phyloP scores from a whole-genome alignment of 1,284 basidiomycete genomes.

The Apiotrichum porosum region DNA sequence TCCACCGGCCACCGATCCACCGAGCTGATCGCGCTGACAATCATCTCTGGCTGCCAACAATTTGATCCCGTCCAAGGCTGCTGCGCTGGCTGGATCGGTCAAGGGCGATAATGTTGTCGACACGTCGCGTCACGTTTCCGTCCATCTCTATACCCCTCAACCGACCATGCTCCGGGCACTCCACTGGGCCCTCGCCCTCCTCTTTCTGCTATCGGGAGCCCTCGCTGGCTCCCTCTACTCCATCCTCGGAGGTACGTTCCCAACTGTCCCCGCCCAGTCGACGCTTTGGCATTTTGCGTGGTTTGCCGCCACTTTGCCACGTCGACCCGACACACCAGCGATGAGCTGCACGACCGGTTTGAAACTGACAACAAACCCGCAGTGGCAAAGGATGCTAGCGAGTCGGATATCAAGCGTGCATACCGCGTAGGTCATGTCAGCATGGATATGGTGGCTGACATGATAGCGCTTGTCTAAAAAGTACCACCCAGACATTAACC shows the following conservation, averaged over 20 bases:
- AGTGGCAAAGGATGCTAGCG: conserved; percentile 75
- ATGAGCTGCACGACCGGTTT: too few relatives aligned
- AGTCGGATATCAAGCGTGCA: conserved; percentile 81
- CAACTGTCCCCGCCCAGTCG: too few relatives aligned
- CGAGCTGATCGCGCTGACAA: too few relatives aligned
- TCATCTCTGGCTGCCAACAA: too few relatives aligned
- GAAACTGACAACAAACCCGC: conserved; percentile 11
- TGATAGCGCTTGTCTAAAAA: conserved; percentile 71
- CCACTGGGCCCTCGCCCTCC: conserved; percentile 15
- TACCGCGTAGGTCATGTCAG: conserved; percentile 55
- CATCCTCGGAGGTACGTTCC: conserved; percentile 41
- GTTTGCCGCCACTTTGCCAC: conserved; percentile 8
- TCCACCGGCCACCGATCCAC: too few relatives aligned
- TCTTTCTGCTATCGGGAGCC: conserved; percentile 32
- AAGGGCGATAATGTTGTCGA: conserved; percentile 2
- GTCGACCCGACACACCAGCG: conserved; percentile 7
- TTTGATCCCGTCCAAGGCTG: not conserved
- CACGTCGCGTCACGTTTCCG: not conserved
- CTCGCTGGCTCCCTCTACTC: conserved; percentile 47
- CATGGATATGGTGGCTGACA: not conserved
- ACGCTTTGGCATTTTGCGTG: too few relatives aligned
- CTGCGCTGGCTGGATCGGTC: too few relatives aligned
- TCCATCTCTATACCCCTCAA: not conserved
- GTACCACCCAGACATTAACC: conserved; percentile 92
- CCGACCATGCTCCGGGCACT: conserved; percentile 9